phyloP scores from a whole-genome alignment of 805 yeast genomes.

The Komagataella phaffii region DNA sequence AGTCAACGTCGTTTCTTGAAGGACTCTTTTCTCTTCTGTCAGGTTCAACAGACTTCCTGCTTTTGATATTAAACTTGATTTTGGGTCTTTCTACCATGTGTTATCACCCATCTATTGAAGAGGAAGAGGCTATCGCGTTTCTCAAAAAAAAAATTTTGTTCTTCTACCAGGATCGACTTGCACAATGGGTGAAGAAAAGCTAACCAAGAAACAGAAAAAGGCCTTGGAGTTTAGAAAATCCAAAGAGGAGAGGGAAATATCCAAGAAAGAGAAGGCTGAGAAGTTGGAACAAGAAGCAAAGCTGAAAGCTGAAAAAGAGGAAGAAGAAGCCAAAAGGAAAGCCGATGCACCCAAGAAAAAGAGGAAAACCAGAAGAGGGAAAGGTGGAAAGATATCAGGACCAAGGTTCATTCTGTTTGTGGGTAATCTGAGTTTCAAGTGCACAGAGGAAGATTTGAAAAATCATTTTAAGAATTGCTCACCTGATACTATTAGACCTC shows the following conservation, averaged over 20 bases:
- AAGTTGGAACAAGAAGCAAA: slow-evolving; percentile 15
- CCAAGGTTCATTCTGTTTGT: slow-evolving; percentile 75
- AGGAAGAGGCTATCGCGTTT: background rate
- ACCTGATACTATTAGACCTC: slow-evolving; percentile 67
- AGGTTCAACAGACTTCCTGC: slow-evolving; percentile 1
- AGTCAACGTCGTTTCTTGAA: slow-evolving; percentile 14
- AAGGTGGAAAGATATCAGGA: slow-evolving; percentile 51
- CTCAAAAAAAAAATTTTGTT: slow-evolving; percentile 1
- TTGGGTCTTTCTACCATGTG: slow-evolving; percentile 7
- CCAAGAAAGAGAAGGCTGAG: slow-evolving; percentile 15
- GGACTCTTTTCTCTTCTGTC: slow-evolving; percentile 3
- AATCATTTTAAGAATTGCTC: slow-evolving; percentile 60
- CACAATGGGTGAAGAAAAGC: slow-evolving; percentile 18
- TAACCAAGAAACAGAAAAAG: slow-evolving; percentile 54
- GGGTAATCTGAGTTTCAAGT: slow-evolving; percentile 76
- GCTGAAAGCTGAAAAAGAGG: slow-evolving; percentile 8
- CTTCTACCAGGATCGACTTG: slow-evolving; percentile 6
- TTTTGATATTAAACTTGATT: slow-evolving; percentile 10
- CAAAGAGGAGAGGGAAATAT: slow-evolving; percentile 16
- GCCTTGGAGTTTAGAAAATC: slow-evolving; percentile 39
- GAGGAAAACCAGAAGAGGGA: slow-evolving; percentile 68
- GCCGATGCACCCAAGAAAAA: slow-evolving; percentile 29
- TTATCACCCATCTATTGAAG: background rate
- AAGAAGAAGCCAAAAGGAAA: slow-evolving; percentile 6
- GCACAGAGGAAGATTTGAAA: slow-evolving; percentile 45